These are phyloP conservation scores for Pleurostoma richardsiae DNA, from an alignment of 2,329 filamentous ascomycete genomes.

Conservation along the genomic window DNA sequence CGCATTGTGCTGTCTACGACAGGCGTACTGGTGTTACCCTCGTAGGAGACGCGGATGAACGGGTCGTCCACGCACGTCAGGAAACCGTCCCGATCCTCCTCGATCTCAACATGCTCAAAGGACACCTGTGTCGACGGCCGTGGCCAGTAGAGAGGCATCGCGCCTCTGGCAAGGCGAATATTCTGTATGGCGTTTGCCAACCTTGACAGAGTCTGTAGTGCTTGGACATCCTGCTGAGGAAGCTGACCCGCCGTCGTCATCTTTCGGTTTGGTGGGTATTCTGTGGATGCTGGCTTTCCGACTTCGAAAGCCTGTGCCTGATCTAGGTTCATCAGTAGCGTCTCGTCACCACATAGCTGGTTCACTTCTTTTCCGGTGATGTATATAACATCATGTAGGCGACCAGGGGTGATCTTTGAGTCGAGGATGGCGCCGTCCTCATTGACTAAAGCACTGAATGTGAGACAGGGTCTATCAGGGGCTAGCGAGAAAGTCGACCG, in stretches of 20 bases:
- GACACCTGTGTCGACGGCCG: slow-evolving; percentile 36
- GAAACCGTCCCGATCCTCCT: slow-evolving; percentile 14
- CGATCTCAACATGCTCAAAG: slow-evolving; percentile 26
- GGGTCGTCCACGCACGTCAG: slow-evolving; percentile 40
- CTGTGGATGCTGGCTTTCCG: slow-evolving; percentile 18
- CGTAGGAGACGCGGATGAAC: slow-evolving; percentile 38
- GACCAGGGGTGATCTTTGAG: slow-evolving; percentile 47
- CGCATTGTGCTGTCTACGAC: slow-evolving; percentile 51
- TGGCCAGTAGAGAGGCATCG: slow-evolving; percentile 41
- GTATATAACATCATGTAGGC: slow-evolving; percentile 49
- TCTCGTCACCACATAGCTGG: slow-evolving; percentile 31
- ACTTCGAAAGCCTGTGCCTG: slow-evolving; percentile 22
- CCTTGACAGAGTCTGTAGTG: slow-evolving; percentile 40
- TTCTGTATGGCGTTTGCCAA: slow-evolving; percentile 41
- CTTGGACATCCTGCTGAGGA: slow-evolving; percentile 31
- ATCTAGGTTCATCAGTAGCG: slow-evolving; percentile 14
- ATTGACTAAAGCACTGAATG: slow-evolving; percentile 57
- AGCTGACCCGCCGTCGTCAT: slow-evolving; percentile 40
- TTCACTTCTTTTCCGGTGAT: slow-evolving; percentile 49
- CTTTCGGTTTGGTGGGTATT: slow-evolving; percentile 24
- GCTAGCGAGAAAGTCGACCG: slow-evolving; percentile 50
- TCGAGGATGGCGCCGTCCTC: slow-evolving; percentile 47
- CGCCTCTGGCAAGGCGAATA: slow-evolving; percentile 38
- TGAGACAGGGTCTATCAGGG: slow-evolving; percentile 46
- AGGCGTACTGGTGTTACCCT: slow-evolving; percentile 18